phyloP scores from a whole-genome alignment of 164 flowering plant species.

The Akebia trifoliata region DNA sequence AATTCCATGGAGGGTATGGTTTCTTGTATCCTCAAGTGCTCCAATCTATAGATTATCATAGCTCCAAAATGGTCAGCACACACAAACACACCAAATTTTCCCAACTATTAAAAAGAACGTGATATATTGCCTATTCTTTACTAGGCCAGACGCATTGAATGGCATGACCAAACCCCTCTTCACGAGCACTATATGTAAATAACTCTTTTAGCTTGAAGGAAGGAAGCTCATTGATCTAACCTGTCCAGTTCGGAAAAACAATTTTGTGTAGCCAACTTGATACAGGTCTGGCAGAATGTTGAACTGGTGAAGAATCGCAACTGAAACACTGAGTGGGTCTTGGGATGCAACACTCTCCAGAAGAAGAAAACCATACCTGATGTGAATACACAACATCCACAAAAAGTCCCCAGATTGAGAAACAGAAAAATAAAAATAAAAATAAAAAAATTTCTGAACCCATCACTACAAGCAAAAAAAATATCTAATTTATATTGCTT shows the following conservation, averaged over 20 bases:
- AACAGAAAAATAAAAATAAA: constrained; percentile 2
- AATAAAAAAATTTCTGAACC: not conserved
- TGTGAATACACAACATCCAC: constrained; percentile 5
- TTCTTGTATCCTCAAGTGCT: constrained; percentile 95
- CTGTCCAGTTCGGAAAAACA: constrained; percentile 99
- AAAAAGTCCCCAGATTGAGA: constrained; percentile 1
- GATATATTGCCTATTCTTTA: not conserved
- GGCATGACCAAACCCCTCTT: not conserved
- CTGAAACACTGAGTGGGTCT: constrained; percentile 96
- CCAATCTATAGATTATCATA: constrained; percentile 57
- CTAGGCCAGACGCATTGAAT: not conserved
- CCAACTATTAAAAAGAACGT: not conserved
- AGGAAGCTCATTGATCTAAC: constrained; percentile 31
- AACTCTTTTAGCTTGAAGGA: not conserved
- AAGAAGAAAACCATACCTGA: constrained; percentile 94
- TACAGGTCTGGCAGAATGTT: constrained; percentile 93
- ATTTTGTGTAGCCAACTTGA: constrained; percentile 97
- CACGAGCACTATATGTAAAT: not conserved
- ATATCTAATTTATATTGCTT: not conserved
- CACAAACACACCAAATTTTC: not conserved
- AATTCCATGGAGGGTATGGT: constrained; percentile 92
- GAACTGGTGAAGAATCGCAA: constrained; percentile 97
- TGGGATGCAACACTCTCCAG: constrained; percentile 74
- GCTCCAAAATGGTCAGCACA: not conserved
- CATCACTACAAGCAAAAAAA: not conserved